Evolutionary conservation across 768 basidiomycete species (phyloP), one percentile per base, ranked within the genome.

Genomic region (Lentinula boryana): DNA sequence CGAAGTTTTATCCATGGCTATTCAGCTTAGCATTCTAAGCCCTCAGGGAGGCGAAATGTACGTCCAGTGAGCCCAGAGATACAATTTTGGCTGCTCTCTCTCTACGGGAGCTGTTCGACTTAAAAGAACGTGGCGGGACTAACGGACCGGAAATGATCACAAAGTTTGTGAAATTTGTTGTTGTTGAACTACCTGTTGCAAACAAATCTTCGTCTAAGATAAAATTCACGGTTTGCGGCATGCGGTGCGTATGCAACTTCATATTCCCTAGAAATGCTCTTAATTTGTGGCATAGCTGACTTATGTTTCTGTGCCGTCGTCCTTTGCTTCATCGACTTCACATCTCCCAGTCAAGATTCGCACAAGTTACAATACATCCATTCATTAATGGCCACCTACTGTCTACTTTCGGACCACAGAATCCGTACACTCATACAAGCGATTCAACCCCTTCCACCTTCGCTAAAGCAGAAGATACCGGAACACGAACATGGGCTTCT

Each of bases 281-380:
- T 65, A n/a, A 52, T 33, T 33, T 13, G 41, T 36, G 5, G 23
- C 55, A 36, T 63, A 84, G 86, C 75, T 88, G 79, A 88, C 85
- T 82, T 85, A 88, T 88, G 86, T 86, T 80, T 76, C 78, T 84
- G 83, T 85, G 55, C 43, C 55, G 86, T 80, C 86, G 84, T 75
- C 80, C 75, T 75, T 73, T 79, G 73, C 71, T 81, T 68, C 74
- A 76, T 66, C 76, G 76, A 80, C 75, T 76, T 72, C 74, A 76
- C 72, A 69, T 75, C 66, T 69, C 68, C 59, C 74, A 70, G 65
- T 61, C 69, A 63, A 52, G 54, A 62, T 40, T 35, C 8, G n/a
- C 48, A 58, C 9, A 23, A 18, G 7, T 48, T n/a, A 21, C 36
- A 48, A 15, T 40, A 13, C 15, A 15, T 27, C 31, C 16, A 9